Evolutionary conservation across 306 rosid species (phyloP), one percentile per base, ranked within the genome.

Genomic region (Cicer bijugum): DNA sequence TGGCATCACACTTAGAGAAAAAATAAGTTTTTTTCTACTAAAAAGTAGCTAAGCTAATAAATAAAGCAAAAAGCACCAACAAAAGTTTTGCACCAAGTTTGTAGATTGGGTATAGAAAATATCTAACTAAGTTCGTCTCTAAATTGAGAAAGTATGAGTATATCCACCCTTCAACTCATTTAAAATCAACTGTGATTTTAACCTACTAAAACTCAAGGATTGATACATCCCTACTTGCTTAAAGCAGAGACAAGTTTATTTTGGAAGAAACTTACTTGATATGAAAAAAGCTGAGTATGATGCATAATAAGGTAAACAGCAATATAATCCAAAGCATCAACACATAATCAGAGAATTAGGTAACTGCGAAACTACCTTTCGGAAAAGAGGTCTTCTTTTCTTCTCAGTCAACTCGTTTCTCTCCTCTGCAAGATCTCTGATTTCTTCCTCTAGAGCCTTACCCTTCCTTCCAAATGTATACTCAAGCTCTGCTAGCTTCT

Each of bases 381-480:
- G 85, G 57, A 83, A 91, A 75, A 89, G 96, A 8, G 98, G 97
- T 57, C 59, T 84, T 83, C 94, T 88, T 87, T 90, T 91, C 83
- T 88, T 82, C 88, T 93, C 97, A 15, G 94, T 89, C 78, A 93
- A 77, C 60, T 87, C 82, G 79, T 94, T 94, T 84, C 98, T 88
- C 85, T 91, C 98, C 88, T 91, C 98, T 7, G 97, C 98, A 65
- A 94, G 96, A 82, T 89, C 91, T 81, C 88, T 89, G 56, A 94
- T 94, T 76, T 89, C 97, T 85, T 84, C 97, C 85, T 94, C 98
- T n/a, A 94, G 74, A 64, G 79, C 83, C 81, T 89, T 91, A 20
- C 98, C 98, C 88, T 88, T 91, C 86, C 83, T 89, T 67, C 98
- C 97, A 83, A 94, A 94, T 0, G 96, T 94, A 81, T 88, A 91